These are phyloP conservation scores for Yamadazyma pseudoaaseri DNA, from an alignment of 1,139 yeast species.

Conservation along the genomic window DNA sequence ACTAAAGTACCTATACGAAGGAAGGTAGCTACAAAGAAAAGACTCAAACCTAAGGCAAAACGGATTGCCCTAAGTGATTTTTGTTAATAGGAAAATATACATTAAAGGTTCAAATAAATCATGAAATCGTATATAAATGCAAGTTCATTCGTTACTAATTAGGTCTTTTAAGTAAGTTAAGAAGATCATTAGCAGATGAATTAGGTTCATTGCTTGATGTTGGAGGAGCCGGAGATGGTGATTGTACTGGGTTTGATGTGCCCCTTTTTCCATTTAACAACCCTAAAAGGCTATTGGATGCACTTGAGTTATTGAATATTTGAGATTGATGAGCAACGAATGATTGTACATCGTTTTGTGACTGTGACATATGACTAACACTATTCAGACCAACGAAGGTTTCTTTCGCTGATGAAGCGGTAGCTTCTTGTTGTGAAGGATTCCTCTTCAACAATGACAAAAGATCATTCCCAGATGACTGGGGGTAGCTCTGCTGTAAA, in stretches of 20 bases:
- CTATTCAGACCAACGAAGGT: too few relatives aligned
- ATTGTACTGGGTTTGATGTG: constrained; percentile 7
- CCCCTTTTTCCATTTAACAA: constrained; percentile 6
- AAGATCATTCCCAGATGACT: constrained; percentile 13
- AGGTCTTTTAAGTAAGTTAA: constrained; percentile 12
- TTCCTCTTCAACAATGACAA: constrained; percentile 16
- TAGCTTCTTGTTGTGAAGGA: neutral
- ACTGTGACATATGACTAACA: too few relatives aligned
- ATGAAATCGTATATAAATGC: constrained; percentile 3
- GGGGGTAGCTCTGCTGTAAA: constrained; percentile 4
- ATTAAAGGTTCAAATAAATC: neutral
- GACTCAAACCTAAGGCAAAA: constrained; percentile 8
- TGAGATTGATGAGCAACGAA: too few relatives aligned
- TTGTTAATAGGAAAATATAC: constrained; percentile 1
- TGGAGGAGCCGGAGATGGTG: constrained; percentile 4
- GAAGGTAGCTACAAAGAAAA: constrained; percentile 6
- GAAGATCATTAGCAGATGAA: constrained; percentile 16
- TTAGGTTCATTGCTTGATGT: constrained; percentile 2
- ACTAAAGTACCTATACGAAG: constrained; percentile 5
- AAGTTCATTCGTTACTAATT: constrained; percentile 3
- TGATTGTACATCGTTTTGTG: neutral
- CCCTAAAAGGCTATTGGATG: constrained; percentile 9
- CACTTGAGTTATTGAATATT: neutral
- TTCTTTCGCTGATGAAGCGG: too few relatives aligned
- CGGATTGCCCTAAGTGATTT: constrained; percentile 4